Evolutionary conservation across 345 rosid genomes (phyloP), one percentile per base, ranked within the genome.

Genomic region (Excoecaria agallocha): DNA sequence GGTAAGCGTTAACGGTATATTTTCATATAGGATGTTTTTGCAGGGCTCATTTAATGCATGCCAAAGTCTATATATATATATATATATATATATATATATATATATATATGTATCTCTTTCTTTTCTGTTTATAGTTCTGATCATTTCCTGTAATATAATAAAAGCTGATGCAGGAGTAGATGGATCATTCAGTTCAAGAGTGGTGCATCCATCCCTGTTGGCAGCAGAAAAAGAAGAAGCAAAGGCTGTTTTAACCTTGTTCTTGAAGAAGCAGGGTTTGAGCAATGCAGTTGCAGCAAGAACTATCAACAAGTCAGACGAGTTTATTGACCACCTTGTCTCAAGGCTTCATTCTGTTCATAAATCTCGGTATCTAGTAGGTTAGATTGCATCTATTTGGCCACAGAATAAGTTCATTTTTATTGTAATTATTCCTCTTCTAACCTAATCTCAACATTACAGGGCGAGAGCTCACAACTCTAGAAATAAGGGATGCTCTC

Each of bases 221-320:
- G 86, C 90, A 20, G 93, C 93, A 35, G 98, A 94, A 85, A 91
- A 88, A 77, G 98, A 91, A 82, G 98, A 91, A 88, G 94, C 96
- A 46, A 94, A 89, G 88, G 97, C 94, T 65, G 91, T 94, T 41
- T 75, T 94, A 78, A 84, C 86, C 25, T 86, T 91, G 65, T 91
- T 93, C 89, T 80, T 94, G 85, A 89, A 91, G 85, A 89, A 90
- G 45, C 91, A 85, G 83, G 97, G 97, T 74, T 72, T 89, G 30
- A 91, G 89, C 87, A 91, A 91, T 56, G 85, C 84, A 2, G 77
- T 87, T 66, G 89, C 96, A 39, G 90, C 86, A 2, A 84, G 92
- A 73, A 85, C 86, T 68, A 85, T 87, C 80, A 91, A 93, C 80
- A 89, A 88, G 68, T 91, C 94, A 1, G 93, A 89, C 22, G 85